Conservation (phyloP, 2,329 filamentous ascomycete species). For the Aspergillus novofumigatus region DNA sequence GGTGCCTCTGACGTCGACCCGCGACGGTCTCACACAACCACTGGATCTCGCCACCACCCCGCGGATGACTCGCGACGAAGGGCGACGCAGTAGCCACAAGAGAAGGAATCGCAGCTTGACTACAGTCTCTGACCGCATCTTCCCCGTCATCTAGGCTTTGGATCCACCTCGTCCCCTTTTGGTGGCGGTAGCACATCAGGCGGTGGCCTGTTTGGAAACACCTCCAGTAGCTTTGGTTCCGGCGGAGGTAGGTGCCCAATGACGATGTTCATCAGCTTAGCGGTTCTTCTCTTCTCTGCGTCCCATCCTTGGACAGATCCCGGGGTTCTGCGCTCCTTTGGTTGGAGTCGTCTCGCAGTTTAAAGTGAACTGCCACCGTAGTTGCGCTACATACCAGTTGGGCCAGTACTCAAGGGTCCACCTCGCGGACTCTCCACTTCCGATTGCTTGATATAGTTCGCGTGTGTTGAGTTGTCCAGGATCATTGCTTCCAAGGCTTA, state of each 20-base stretch:
- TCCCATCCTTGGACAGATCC: constrained; percentile 8
- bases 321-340: background rate
- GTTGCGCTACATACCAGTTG: background rate
- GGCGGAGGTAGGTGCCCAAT: constrained; percentile 39
- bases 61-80: constrained; percentile 24
- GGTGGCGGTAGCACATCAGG: constrained; percentile 30
- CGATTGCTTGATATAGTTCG: background rate
- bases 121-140: constrained; percentile 38
- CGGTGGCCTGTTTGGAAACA: constrained; percentile 34
- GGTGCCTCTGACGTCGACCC: constrained; percentile 30
- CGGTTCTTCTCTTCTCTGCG: constrained; percentile 18
- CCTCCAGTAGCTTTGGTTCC: constrained; percentile 38
- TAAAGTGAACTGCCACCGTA: background rate
- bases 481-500: background rate
- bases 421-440: background rate
- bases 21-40: constrained; percentile 21
- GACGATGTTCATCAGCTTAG: constrained; percentile 20
- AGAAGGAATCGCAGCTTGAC: constrained; percentile 29
- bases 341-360: background rate
- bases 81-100: constrained; percentile 26
- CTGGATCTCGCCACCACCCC: constrained; percentile 15
- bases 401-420: background rate
- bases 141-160: constrained; percentile 38
- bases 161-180: constrained; percentile 36
- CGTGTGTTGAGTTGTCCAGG: background rate